Base-by-base conservation (phyloP, 176 grass and related monocot genomes). In the Eragrostis nindensis region DNA sequence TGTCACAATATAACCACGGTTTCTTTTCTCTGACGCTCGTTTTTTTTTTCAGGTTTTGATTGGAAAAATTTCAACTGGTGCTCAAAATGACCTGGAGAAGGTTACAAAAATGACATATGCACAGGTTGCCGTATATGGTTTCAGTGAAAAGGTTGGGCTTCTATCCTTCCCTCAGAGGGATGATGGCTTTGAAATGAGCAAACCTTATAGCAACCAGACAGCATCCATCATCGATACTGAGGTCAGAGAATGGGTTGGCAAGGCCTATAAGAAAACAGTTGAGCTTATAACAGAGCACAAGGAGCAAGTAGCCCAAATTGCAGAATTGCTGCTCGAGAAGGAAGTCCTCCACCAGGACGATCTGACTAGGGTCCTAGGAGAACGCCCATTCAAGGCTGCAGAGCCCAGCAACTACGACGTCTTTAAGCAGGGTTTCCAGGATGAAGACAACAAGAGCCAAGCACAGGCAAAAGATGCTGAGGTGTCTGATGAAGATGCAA, bases 81-180 rank as follows among this genome's bases (percentile, higher is more conserved):
- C 97, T 63, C 97, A 99, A 68, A 99, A 99, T 47, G 97, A 99
- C 64, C 76, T 99, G 80, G 97, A 93, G 87, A 99, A 99, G 71
- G 97, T 99, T 14, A 99, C 93, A 17, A 99, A 99, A 74, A 99
- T 99, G 93, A 93, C 97, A 5, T 99, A 99, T 62, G 92, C 97
- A 0, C 97, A 95, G 84, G 97, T 99, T 60, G 95, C 88, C 3
- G 88, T 98, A 4, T 98, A 98, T 53, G 95, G 95, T 32, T 98
- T 98, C 68, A 99, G 93, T 12, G 93, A 99, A 25, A 99, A 99
- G 73, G 97, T 99, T 69, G 93, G 93, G 48, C 93, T 99, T 50
- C 85, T 99, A 36, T 99, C 97, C 54, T 99, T 99, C 77, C 97
- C 95, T 16, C 95, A 95, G 70, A 84, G 84, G 77, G 97, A 95